Evolutionary conservation across 768 basidiomycete species (phyloP), one percentile per base, ranked within the genome.

Genomic region (Cystobasidiopsis lactophilus): DNA sequence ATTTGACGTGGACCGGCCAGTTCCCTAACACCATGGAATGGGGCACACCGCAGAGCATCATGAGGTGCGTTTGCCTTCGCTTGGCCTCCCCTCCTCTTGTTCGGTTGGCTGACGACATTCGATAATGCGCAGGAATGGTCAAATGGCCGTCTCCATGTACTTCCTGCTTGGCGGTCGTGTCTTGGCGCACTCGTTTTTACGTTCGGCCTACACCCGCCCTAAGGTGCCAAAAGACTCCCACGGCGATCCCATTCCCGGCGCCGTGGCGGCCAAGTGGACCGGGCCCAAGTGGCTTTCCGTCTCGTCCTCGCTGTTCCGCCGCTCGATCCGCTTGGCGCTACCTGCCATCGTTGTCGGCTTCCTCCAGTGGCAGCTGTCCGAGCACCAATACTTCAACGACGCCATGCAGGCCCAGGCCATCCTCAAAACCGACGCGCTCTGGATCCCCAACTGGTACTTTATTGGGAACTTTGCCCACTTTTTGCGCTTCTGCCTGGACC

Each of bases 151-250:
- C 55, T 56, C 55, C 52, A 58, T 64, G 53, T 64, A 63, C 60
- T 64, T 63, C 56, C 54, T 64, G 41, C 57, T 64, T 55, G 62
- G 62, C 18, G 63, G 63, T 38, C 63, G 63, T 23, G 62, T 63
- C 47, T 52, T 64, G 35, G 62, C 60, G 19, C 60, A 61, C 16
- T 59, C 58, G 31, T 64, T 64, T 61, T 60, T 60, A 55, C 59
- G 63, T 48, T 62, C 59, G 38, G 62, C 62, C 11, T 64, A 59
- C 53, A 59, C 59, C 33, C 52, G 56, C 21, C 63, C 63, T 23
- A 62, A 60, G 50, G 61, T 58, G 2, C 58, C 61, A 40, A 61
- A 60, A 48, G 63, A 62, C n/a, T 53, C 55, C 3, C 61, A 64
- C 55, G 63, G 63, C 29, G 63, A 62, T 40, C 59, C 59, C 46